Conservation (phyloP, 345 rosid species). For the Moringa oleifera region DNA sequence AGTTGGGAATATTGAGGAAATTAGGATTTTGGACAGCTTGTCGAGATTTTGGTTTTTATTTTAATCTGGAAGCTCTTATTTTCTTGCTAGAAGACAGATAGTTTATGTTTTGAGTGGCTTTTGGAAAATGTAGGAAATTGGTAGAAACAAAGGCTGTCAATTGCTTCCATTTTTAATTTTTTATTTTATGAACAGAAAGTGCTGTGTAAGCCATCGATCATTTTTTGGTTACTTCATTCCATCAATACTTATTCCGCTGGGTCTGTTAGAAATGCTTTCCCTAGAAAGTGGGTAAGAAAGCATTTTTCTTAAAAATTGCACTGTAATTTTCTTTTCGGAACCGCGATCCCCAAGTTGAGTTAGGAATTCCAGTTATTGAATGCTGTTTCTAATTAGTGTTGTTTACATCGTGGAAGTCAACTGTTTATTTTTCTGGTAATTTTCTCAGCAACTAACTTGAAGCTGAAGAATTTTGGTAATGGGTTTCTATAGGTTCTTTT, state of each 20-base stretch:
- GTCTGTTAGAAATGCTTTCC: too few species aligned
- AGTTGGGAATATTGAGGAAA: neutral
- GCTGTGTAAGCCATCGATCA: neutral
- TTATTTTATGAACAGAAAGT: neutral
- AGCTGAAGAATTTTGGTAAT: conserved; percentile 2
- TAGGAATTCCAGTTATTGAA: too few species aligned
- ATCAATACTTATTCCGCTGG: neutral
- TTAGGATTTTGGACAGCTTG: too few species aligned
- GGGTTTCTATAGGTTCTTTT: conserved; percentile 57
- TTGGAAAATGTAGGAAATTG: neutral
- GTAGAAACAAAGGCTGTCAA: neutral
- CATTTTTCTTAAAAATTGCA: too few species aligned
- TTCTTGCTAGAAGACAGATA: neutral
- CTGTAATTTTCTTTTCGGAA: too few species aligned
- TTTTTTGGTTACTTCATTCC: neutral
- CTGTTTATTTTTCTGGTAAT: neutral
- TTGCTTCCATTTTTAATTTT: neutral
- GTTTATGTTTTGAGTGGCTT: neutral
- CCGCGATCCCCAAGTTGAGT: too few species aligned
- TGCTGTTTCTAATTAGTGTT: too few species aligned
- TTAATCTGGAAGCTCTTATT: neutral
- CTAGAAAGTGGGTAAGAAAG: too few species aligned
- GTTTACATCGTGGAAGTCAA: neutral
- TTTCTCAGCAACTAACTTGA: neutral
- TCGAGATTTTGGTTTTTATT: too few species aligned